phyloP scores from a whole-genome alignment of 208 protist species.

The Giardia duodenalis region DNA sequence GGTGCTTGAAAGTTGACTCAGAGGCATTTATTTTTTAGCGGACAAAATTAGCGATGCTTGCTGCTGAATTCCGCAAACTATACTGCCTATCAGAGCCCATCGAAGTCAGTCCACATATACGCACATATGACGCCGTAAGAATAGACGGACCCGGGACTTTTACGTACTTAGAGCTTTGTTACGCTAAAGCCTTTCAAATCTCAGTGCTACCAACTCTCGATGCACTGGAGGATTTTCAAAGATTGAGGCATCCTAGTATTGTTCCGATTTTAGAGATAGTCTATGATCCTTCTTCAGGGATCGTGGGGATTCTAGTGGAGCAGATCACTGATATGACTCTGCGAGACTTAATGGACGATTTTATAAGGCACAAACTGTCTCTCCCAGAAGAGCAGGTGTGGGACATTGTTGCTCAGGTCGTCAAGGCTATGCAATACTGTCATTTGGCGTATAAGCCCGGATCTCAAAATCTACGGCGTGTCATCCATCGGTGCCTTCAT shows the following conservation, averaged over 20 bases:
- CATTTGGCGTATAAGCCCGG: neutral
- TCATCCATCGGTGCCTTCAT: neutral
- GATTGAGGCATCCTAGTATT: too few species aligned
- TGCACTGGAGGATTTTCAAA: too few species aligned
- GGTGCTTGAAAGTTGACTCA: neutral
- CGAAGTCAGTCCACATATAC: neutral
- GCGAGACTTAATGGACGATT: too few species aligned
- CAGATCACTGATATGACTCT: too few species aligned
- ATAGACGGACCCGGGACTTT: neutral
- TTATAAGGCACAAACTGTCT: too few species aligned
- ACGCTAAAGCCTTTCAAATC: too few species aligned
- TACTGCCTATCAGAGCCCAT: neutral
- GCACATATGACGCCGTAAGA: neutral
- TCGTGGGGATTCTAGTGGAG: too few species aligned
- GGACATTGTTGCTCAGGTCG: neutral
- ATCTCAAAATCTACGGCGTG: neutral
- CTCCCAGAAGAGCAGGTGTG: too few species aligned
- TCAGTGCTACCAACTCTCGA: too few species aligned
- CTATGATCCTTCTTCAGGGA: too few species aligned
- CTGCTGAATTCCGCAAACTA: neutral
- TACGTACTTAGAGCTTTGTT: neutral
- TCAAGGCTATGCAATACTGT: neutral
- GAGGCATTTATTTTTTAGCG: slow-evolving; percentile 6
- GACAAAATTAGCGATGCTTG: too few species aligned
- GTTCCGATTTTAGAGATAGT: too few species aligned